phyloP scores from a whole-genome alignment of 805 yeast genomes.

The Metschnikowia rubicola region DNA sequence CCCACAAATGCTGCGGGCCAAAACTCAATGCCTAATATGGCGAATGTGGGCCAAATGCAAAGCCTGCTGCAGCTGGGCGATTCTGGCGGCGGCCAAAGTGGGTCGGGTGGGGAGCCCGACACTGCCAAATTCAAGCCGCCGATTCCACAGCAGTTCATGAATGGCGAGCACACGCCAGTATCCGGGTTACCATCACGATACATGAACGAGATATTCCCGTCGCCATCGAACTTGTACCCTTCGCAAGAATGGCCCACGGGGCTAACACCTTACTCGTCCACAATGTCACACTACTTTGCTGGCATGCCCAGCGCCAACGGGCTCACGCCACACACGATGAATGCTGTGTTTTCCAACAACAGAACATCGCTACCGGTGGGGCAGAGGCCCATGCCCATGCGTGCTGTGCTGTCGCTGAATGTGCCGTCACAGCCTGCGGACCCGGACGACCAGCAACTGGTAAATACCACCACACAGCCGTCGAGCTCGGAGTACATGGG shows the following conservation, averaged over 20 bases:
- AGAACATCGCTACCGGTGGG: slow-evolving; percentile 13
- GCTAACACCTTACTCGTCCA: slow-evolving; percentile 35
- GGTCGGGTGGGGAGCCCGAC: slow-evolving; percentile 5
- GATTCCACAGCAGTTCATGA: slow-evolving; percentile 16
- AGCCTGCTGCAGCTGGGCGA: slow-evolving; percentile 4
- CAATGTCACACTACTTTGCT: slow-evolving; percentile 36
- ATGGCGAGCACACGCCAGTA: slow-evolving; percentile 65
- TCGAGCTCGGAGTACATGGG: slow-evolving; percentile 4
- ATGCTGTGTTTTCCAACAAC: slow-evolving; percentile 6
- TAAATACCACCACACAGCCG: slow-evolving; percentile 2
- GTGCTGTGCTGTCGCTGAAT: slow-evolving; percentile 6
- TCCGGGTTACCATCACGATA: slow-evolving; percentile 70
- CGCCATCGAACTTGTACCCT: slow-evolving; percentile 74
- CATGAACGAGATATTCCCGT: slow-evolving; percentile 70
- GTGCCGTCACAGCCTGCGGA: background rate
- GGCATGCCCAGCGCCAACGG: slow-evolving; percentile 26
- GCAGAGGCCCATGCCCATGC: slow-evolving; percentile 6
- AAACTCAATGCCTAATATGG: background rate
- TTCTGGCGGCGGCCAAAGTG: background rate
- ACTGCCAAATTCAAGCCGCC: slow-evolving; percentile 16
- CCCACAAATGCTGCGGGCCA: background rate
- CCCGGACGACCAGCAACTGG: slow-evolving; percentile 1
- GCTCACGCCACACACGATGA: slow-evolving; percentile 17
- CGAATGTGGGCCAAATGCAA: background rate
- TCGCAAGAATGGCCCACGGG: slow-evolving; percentile 46